Base-by-base conservation (phyloP, 306 rosid species). In the Abrus precatorius region DNA sequence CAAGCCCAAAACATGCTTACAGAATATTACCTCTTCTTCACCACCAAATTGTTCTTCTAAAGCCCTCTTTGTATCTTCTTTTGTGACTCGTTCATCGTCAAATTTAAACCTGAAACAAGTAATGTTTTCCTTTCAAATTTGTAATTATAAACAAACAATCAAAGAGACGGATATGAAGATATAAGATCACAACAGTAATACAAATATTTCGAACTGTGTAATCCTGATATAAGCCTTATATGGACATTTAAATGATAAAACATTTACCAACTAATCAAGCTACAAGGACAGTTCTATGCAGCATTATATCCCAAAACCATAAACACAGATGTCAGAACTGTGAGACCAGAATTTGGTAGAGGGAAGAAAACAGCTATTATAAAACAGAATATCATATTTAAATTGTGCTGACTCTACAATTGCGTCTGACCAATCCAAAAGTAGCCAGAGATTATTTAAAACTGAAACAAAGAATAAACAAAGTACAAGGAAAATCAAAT, bases 11-110 rank as follows among this genome's bases (percentile, higher is more conserved):
- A 55, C 69, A 78, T 69, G 76, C 30, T 44, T 27, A 56, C 5
- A 54, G 47, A 67, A 68, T 32, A 62, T 64, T 69, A 94, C 98
- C 94, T 92, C 97, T 84, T 94, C 98, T 86, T 94, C 98, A 30
- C 98, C 96, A 82, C 98, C 98, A 65, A 86, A 94, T 76, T 94
- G 98, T 90, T 92, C 98, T 86, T 94, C 98, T 67, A 94, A 84
- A 45, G 97, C 98, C 76, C 94, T 92, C 87, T 91, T 92, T 55
- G 69, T 71, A 77, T 92, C 98, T 84, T 94, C 97, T 85, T 91
- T 92, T 32, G 98, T 91, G 71, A 94, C 96, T 52, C 98, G 97
- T 69, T 94, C 98, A 74, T 94, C 98, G 14, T 94, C 98, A 84
- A 94, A 94, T 74, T 94, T 94, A 82, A 85, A 91, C 98, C 98